Evolutionary conservation across 495 filamentous ascomycete genomes (phyloP).

Genomic region (Corynascus novoguineensis): DNA sequence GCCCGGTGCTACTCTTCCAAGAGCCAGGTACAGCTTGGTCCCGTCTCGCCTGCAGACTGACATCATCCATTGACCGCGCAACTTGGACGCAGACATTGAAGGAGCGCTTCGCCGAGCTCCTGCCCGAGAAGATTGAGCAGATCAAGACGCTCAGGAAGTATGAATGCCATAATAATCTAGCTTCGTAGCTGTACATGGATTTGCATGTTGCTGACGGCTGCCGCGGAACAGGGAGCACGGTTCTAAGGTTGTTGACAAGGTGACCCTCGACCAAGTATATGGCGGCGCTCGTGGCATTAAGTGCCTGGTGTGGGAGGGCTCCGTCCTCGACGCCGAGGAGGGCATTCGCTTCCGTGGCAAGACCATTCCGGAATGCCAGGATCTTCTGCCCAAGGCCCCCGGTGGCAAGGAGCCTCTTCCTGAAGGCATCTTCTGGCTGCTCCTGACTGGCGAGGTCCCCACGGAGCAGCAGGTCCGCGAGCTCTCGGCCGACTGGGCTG

Average conservation of each 20-base stretch:
- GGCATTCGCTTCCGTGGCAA: conserved; percentile 98
- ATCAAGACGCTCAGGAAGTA: conserved; percentile 97
- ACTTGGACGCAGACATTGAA: conserved; percentile 70
- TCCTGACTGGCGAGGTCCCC: conserved; percentile 94
- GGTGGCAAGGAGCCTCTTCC: conserved; percentile 94
- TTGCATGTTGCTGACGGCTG: conserved; percentile 16
- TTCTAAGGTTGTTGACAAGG: conserved; percentile 90
- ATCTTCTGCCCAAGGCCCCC: conserved; percentile 90
- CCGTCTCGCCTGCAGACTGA: conserved; percentile 15
- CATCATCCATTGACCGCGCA: conserved; percentile 31
- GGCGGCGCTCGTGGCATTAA: conserved; percentile 99
- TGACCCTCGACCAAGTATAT: conserved; percentile 98
- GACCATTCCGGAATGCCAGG: conserved; percentile 98
- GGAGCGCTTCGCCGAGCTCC: conserved; percentile 92
- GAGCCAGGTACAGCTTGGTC: conserved; percentile 60
- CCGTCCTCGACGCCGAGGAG: conserved; percentile 95
- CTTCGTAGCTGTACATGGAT: neutral
- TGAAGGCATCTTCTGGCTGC: conserved; percentile 99
- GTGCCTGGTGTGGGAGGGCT: conserved; percentile 97
- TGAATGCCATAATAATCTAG: conserved; percentile 24
- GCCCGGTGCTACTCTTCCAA: conserved; percentile 87
- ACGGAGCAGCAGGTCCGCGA: conserved; percentile 96
- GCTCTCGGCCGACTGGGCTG: conserved; percentile 97
- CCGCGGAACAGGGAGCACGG: conserved; percentile 69
- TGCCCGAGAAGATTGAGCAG: conserved; percentile 95